A percentile compares a stretch with the other conserved stretches of the same genome.
These are phyloP conservation scores for Coemansia sp. DNA, from an alignment of 371 early-diverging fungal species.

Conservation along the genomic window DNA sequence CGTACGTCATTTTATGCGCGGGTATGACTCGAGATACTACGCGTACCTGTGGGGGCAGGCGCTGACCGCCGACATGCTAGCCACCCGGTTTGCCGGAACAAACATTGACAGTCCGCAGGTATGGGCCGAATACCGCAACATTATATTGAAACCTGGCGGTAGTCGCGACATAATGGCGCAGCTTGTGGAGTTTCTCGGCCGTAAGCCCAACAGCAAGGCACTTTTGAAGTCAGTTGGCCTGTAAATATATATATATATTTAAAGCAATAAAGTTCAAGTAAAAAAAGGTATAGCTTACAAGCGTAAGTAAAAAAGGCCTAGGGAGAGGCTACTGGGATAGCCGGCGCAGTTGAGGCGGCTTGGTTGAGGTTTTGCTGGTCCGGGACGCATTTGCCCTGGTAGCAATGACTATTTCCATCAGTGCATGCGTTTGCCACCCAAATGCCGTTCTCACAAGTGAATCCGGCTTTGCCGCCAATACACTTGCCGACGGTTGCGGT, in stretches of 20 bases:
- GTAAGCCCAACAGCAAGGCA: background rate
- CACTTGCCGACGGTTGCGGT: background rate
- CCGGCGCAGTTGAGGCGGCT: too few species aligned
- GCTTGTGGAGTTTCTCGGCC: background rate
- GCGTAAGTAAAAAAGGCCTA: too few species aligned
- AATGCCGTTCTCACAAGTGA: background rate
- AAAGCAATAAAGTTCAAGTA: background rate
- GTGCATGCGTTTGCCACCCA: background rate
- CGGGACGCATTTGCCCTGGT: background rate
- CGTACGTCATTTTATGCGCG: background rate
- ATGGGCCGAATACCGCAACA: conserved; percentile 1
- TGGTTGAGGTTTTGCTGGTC: background rate
- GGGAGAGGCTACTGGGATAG: too few species aligned
- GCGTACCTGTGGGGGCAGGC: conserved; percentile 3
- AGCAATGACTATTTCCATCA: background rate
- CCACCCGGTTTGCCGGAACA: background rate
- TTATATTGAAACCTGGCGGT: background rate
- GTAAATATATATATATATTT: background rate
- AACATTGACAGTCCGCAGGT: background rate
- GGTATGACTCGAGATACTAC: background rate
- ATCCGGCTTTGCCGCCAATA: background rate
- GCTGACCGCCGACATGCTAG: background rate
- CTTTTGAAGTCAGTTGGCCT: background rate
- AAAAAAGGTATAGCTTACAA: too few species aligned
- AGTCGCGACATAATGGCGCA: background rate